These are phyloP conservation scores for Quercus agrifolia DNA, from an alignment of 306 rosid species.

Conservation along the genomic window DNA sequence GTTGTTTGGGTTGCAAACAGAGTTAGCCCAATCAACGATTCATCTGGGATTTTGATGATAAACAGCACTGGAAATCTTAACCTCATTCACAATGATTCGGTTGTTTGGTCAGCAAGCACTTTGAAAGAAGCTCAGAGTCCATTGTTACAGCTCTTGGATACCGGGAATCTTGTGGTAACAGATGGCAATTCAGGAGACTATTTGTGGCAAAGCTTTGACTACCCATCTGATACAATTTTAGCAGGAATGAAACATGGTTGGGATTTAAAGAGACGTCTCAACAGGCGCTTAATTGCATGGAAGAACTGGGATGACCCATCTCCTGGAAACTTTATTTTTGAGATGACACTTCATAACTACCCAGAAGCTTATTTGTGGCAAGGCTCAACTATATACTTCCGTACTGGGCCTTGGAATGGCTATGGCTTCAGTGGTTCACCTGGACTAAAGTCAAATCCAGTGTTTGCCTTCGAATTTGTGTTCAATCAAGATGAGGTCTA, in stretches of 20 bases:
- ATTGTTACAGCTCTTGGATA: conserved; percentile 30
- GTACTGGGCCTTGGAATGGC: conserved; percentile 56
- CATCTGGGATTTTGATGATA: conserved; percentile 27
- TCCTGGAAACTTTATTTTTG: conserved; percentile 29
- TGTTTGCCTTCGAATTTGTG: neutral
- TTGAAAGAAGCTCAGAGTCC: conserved; percentile 21
- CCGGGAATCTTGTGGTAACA: conserved; percentile 50
- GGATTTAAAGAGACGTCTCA: conserved; percentile 31
- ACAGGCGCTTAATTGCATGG: conserved; percentile 47
- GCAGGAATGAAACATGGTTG: conserved; percentile 50
- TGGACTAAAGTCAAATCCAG: neutral
- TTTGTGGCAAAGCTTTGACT: conserved; percentile 48
- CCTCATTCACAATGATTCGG: conserved; percentile 14
- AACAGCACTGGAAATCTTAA: conserved; percentile 27
- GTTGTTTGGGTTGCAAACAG: conserved; percentile 45
- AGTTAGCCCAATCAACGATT: conserved; percentile 19
- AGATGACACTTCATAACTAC: neutral
- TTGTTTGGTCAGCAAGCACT: conserved; percentile 39
- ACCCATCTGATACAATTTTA: conserved; percentile 36
- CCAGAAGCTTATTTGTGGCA: conserved; percentile 34
- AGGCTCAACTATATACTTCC: conserved; percentile 4
- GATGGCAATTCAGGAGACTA: conserved; percentile 11
- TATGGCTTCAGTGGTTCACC: conserved; percentile 20
- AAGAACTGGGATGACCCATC: conserved; percentile 45
- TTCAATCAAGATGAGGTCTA: conserved; percentile 32